phyloP scores from a whole-genome alignment of 1,284 basidiomycete species.

The Polyporus tsugae region DNA sequence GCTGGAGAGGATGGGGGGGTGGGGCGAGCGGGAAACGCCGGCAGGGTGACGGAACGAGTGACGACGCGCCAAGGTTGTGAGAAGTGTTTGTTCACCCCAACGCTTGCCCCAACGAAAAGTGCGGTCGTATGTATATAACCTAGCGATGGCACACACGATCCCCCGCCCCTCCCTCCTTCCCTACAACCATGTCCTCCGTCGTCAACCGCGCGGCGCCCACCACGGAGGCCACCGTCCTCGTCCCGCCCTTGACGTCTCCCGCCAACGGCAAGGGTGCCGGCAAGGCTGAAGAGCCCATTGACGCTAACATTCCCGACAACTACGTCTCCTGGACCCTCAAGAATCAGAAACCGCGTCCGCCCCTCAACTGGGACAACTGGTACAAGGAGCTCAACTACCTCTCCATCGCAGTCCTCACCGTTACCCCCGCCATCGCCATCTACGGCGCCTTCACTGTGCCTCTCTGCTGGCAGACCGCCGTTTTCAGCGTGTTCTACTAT shows the following conservation, averaged over 20 bases:
- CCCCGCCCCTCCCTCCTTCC: conserved; percentile 30
- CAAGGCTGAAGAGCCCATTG: conserved; percentile 58
- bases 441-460: conserved; percentile 70
- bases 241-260: conserved; percentile 37
- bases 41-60: conserved; percentile 23
- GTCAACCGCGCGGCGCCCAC: conserved; percentile 39
- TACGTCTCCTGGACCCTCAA: conserved; percentile 88
- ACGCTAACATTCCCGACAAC: conserved; percentile 85
- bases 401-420: conserved; percentile 64
- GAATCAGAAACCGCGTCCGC: conserved; percentile 79
- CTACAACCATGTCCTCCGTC: conserved; percentile 38
- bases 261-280: conserved; percentile 39
- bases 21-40: conserved; percentile 28
- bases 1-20: conserved; percentile 19
- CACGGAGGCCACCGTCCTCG: conserved; percentile 36
- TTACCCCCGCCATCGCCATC: conserved; percentile 77
- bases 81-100: conserved; percentile 32
- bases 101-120: conserved; percentile 36
- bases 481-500: conserved; percentile 83
- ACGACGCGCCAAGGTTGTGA: conserved; percentile 29
- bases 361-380: conserved; percentile 76
- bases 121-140: conserved; percentile 36
- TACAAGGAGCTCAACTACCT: conserved; percentile 76
- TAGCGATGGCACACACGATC: conserved; percentile 21
- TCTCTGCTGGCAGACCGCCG: conserved; percentile 71